phyloP scores from a whole-genome alignment of 2,329 filamentous ascomycete genomes.

The Fusarium praegraminearum region DNA sequence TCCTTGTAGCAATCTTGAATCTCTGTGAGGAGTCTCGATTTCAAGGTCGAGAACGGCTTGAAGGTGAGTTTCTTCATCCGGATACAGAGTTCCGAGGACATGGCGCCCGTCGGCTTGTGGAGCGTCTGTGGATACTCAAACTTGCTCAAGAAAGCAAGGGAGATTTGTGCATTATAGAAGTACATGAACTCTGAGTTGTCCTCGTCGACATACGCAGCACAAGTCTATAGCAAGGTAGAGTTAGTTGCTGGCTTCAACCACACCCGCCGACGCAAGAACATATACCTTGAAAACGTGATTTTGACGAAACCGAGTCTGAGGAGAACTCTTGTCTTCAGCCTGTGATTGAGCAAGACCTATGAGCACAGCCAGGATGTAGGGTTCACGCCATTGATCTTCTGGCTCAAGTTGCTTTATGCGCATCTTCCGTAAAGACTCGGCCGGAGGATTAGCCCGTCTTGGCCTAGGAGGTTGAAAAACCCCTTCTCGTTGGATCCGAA shows the following conservation, averaged over 20 bases:
- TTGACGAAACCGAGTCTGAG: not conserved
- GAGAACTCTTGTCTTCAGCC: slow-evolving; percentile 15
- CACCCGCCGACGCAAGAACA: not conserved
- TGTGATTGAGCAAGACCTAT: slow-evolving; percentile 44
- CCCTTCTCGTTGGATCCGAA: slow-evolving; percentile 34
- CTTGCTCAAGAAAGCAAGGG: slow-evolving; percentile 37
- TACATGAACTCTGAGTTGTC: slow-evolving; percentile 34
- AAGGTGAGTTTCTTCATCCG: slow-evolving; percentile 24
- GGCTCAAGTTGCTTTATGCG: slow-evolving; percentile 40
- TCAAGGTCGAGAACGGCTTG: slow-evolving; percentile 35
- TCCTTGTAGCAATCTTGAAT: not conserved
- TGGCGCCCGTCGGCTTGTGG: not conserved
- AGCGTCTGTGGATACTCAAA: slow-evolving; percentile 40
- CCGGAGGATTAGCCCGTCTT: slow-evolving; percentile 34
- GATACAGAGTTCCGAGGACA: slow-evolving; percentile 21
- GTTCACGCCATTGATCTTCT: slow-evolving; percentile 36
- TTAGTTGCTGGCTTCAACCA: not conserved
- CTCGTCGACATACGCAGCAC: slow-evolving; percentile 37
- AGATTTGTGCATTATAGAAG: slow-evolving; percentile 40
- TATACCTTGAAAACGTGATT: slow-evolving; percentile 34
- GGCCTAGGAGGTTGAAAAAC: slow-evolving; percentile 35
- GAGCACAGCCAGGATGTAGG: slow-evolving; percentile 44
- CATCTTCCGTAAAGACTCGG: slow-evolving; percentile 24
- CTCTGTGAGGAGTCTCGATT: slow-evolving; percentile 24
- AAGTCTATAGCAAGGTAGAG: slow-evolving; percentile 8